These are phyloP conservation scores for Trichoderma cornu-damae DNA, from an alignment of 2,329 filamentous ascomycete species.

Conservation along the genomic window DNA sequence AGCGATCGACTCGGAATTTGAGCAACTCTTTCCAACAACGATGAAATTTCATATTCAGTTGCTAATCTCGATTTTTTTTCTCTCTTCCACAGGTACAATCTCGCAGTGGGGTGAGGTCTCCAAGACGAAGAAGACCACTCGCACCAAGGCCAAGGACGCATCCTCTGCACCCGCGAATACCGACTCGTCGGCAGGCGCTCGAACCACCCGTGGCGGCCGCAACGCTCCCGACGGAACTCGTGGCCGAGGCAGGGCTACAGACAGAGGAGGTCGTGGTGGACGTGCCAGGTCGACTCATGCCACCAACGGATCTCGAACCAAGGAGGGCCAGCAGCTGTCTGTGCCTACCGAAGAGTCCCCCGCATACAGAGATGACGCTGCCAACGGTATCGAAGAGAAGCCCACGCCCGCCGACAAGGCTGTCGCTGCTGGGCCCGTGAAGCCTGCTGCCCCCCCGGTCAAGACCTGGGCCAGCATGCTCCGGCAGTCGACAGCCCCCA, in stretches of 20 bases:
- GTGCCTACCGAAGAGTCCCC: conserved; percentile 66
- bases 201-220: conserved; percentile 56
- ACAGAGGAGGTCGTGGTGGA: conserved; percentile 57
- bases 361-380: conserved; percentile 42
- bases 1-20: background rate
- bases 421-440: conserved; percentile 35
- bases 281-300: conserved; percentile 57
- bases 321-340: conserved; percentile 53
- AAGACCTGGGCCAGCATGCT: conserved; percentile 77
- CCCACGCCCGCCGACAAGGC: conserved; percentile 31
- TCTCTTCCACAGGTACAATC: conserved; percentile 56
- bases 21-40: background rate
- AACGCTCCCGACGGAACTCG: conserved; percentile 57
- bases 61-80: conserved; percentile 19
- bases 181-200: conserved; percentile 41
- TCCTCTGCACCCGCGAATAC: conserved; percentile 46
- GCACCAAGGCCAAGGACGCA: conserved; percentile 66
- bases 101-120: conserved; percentile 82
- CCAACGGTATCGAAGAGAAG: conserved; percentile 33
- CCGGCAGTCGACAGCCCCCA: conserved; percentile 52
- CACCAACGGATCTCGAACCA: conserved; percentile 58
- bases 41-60: background rate
- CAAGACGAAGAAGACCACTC: conserved; percentile 71
- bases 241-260: conserved; percentile 57
- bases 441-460: conserved; percentile 37